These are phyloP conservation scores for Nakazawaea wickerhamii DNA, from an alignment of 805 yeast genomes.

Conservation along the genomic window DNA sequence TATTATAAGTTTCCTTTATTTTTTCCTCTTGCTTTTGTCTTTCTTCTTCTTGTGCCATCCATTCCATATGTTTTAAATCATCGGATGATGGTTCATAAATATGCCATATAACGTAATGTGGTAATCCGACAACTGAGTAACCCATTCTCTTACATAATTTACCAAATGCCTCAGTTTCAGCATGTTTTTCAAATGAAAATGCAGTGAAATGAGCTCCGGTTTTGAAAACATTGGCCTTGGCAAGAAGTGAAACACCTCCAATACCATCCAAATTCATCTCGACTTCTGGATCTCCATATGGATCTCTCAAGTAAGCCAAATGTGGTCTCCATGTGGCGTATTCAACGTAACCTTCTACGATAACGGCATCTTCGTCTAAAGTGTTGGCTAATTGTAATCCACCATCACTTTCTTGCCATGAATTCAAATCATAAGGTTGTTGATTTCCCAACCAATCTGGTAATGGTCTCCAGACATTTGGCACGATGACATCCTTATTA, in stretches of 20 bases:
- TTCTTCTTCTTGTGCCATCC: slow-evolving; percentile 80
- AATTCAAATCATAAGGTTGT: slow-evolving; percentile 79
- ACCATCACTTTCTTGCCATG: slow-evolving; percentile 84
- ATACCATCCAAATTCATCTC: slow-evolving; percentile 94
- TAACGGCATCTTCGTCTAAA: slow-evolving; percentile 89
- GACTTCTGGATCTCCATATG: slow-evolving; percentile 89
- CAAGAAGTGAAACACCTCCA: slow-evolving; percentile 92
- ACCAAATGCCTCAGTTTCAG: slow-evolving; percentile 97
- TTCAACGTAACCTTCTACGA: slow-evolving; percentile 96
- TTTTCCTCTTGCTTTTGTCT: slow-evolving; percentile 58
- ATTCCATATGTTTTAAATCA: slow-evolving; percentile 77
- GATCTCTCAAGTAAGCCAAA: slow-evolving; percentile 89
- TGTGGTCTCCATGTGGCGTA: slow-evolving; percentile 98
- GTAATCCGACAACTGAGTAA: slow-evolving; percentile 79
- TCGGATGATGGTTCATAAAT: slow-evolving; percentile 93
- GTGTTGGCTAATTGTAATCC: slow-evolving; percentile 70
- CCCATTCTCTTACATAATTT: slow-evolving; percentile 85
- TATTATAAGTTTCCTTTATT: slow-evolving; percentile 59
- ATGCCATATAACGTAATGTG: slow-evolving; percentile 96
- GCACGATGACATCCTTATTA: slow-evolving; percentile 87
- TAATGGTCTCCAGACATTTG: slow-evolving; percentile 88
- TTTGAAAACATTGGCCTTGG: slow-evolving; percentile 82
- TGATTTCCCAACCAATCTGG: slow-evolving; percentile 84
- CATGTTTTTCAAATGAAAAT: slow-evolving; percentile 91
- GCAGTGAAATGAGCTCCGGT: slow-evolving; percentile 95